Conservation (phyloP, 2,329 filamentous ascomycete genomes). For the Sporothrix schenckii region DNA sequence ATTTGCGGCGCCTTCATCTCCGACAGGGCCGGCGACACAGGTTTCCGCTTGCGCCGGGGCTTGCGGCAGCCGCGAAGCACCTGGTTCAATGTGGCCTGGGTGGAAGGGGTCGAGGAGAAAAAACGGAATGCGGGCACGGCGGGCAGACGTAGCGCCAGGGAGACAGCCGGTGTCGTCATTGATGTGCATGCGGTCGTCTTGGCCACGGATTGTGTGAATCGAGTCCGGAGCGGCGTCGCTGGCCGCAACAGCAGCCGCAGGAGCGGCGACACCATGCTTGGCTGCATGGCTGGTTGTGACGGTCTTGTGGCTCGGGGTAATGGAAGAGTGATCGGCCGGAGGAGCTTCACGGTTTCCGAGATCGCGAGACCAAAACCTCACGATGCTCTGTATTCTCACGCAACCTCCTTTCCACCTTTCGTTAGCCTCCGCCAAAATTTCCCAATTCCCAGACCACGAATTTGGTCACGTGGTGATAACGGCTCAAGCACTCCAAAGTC, state of each 20-base stretch:
- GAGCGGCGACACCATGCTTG: slow-evolving; percentile 44
- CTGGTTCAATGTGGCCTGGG: slow-evolving; percentile 71
- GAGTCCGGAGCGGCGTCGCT: slow-evolving; percentile 39
- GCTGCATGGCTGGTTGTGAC: slow-evolving; percentile 27
- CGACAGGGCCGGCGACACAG: slow-evolving; percentile 81
- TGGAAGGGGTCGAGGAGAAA: slow-evolving; percentile 50
- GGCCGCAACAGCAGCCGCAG: slow-evolving; percentile 44
- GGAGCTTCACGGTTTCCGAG: slow-evolving; percentile 1
- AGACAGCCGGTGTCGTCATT: slow-evolving; percentile 38
- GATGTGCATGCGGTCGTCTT: neutral
- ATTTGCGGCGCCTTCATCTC: slow-evolving; percentile 72
- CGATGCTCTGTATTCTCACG: neutral
- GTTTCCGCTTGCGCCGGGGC: slow-evolving; percentile 78
- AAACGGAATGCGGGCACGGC: slow-evolving; percentile 39
- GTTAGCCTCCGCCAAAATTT: slow-evolving; percentile 13
- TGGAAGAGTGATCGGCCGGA: neutral
- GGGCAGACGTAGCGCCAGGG: slow-evolving; percentile 33
- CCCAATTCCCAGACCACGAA: neutral
- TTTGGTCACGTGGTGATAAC: slow-evolving; percentile 11
- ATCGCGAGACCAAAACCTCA: slow-evolving; percentile 1
- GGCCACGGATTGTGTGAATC: slow-evolving; percentile 28
- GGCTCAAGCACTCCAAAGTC: neutral
- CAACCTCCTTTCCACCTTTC: slow-evolving; percentile 4
- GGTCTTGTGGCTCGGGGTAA: neutral
- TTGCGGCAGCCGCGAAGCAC: slow-evolving; percentile 76